These are phyloP conservation scores for Astrothelium subdiscretum DNA, from an alignment of 495 filamentous ascomycete species.

Conservation along the genomic window DNA sequence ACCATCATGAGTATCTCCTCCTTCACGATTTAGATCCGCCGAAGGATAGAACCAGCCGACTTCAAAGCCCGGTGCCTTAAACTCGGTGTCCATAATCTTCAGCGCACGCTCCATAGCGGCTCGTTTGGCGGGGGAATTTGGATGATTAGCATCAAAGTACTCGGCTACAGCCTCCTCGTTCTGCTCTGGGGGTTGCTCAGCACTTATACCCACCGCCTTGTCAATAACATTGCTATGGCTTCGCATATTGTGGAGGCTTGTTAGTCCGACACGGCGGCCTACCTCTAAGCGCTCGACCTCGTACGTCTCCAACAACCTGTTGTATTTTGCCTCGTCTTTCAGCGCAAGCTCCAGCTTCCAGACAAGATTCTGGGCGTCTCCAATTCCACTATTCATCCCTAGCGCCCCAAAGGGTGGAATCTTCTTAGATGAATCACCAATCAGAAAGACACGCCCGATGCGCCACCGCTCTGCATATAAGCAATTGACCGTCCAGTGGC, in stretches of 20 bases:
- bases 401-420: constrained; percentile 4
- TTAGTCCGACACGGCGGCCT: constrained; percentile 5
- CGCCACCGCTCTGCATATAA: constrained; percentile 1
- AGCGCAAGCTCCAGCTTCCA: constrained; percentile 9
- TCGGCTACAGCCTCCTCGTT: background rate
- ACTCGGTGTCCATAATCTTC: constrained; percentile 5
- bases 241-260: constrained; percentile 7
- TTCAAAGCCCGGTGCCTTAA: constrained; percentile 5
- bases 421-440: constrained; percentile 5
- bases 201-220: constrained; percentile 4
- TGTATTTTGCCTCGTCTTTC: constrained; percentile 3
- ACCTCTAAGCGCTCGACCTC: constrained; percentile 3
- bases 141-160: constrained; percentile 4
- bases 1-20: constrained; percentile 1
- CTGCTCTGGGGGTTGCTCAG: background rate
- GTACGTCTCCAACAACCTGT: constrained; percentile 5
- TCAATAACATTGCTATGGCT: constrained; percentile 5
- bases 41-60: constrained; percentile 11
- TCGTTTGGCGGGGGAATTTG: background rate
- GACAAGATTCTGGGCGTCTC: constrained; percentile 8
- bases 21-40: constrained; percentile 3
- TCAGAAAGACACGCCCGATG: constrained; percentile 4
- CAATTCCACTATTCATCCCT: constrained; percentile 6
- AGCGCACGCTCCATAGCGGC: background rate
- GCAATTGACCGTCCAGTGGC: constrained; percentile 7